Base-by-base conservation (phyloP, 345 rosid genomes). In the Triadica sebifera region DNA sequence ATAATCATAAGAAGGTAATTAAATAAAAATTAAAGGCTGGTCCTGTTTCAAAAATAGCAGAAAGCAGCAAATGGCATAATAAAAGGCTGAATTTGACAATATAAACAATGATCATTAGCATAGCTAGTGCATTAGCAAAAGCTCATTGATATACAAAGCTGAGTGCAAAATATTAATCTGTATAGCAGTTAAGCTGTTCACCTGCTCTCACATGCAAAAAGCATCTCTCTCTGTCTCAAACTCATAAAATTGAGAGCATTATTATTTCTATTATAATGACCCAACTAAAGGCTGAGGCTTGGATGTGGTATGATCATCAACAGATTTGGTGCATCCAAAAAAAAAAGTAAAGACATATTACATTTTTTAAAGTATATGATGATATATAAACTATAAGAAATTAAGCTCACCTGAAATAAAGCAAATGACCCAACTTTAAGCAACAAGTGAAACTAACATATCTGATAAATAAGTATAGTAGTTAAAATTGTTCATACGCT, bases 401-500 rank as follows among this genome's bases (percentile, higher is more conserved):
- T 3, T 16, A 50, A 69, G 50, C 72, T 39, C 64, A 47, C 72
- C 78, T 69, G 73, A 66, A 81, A 71, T 57, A 60, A 75, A 79
- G 78, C 74, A 67, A 67, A 46, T 59, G 60, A 39, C 41, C 67
- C 29, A 70, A 66, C 80, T 80, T 80, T 78, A 53, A 69, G 67
- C 70, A 78, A 49, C 39, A 78, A 82, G 79, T 61, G 37, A 72
- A 46, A 8, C 47, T 10, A 51, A 13, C n/a, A 41, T 10, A 70
- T 56, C 69, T 46, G 29, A n/a, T 66, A 37, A 46, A 64, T 68
- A 34, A 49, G 55, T 52, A 34, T 10, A 75, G 80, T 81, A 80
- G 90, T 68, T 87, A 82, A 81, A 84, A 79, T 87, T 69, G 85
- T 82, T 84, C 85, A 76, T 81, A 78, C 83, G 86, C 69, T 64